Evolutionary conservation across 2,329 filamentous ascomycete genomes (phyloP).

Genomic region (Talaromyces piceae): DNA sequence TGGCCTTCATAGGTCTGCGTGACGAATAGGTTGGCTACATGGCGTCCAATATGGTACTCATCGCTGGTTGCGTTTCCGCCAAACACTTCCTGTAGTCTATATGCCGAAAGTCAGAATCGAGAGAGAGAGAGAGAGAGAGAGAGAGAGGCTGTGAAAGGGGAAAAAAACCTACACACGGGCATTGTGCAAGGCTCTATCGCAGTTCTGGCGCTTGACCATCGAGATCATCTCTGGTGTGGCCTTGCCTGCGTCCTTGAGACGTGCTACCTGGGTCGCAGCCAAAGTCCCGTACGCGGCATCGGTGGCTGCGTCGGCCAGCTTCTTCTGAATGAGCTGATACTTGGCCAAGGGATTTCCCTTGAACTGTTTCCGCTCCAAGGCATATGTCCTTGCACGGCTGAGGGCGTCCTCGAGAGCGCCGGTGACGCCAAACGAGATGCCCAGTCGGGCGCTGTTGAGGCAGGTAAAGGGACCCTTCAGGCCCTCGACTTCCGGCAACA

Average conservation of each 20-base stretch:
- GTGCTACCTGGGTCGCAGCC: conserved; percentile 81
- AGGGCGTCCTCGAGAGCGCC: conserved; percentile 93
- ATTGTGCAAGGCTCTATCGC: conserved; percentile 76
- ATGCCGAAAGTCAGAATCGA: background rate
- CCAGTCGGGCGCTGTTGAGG: conserved; percentile 85
- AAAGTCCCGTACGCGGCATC: conserved; percentile 89
- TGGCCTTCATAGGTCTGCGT: conserved; percentile 98
- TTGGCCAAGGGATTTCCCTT: conserved; percentile 89
- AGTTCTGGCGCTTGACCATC: conserved; percentile 97
- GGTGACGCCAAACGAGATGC: conserved; percentile 89
- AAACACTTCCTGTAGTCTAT: conserved; percentile 82
- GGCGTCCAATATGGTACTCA: conserved; percentile 89
- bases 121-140: background rate
- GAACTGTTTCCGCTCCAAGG: conserved; percentile 93
- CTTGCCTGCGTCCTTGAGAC: conserved; percentile 86
- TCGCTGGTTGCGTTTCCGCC: conserved; percentile 97
- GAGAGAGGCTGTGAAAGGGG: background rate
- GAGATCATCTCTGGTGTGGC: conserved; percentile 90
- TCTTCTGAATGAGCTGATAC: conserved; percentile 97
- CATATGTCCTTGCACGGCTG: conserved; percentile 69
- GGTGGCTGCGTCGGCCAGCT: conserved; percentile 84
- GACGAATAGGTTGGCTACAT: conserved; percentile 93
- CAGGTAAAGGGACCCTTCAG: conserved; percentile 85
- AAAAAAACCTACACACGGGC: conserved; percentile 52
- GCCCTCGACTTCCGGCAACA: conserved; percentile 87